A percentile compares a stretch with the other conserved stretches of the same genome.
phyloP scores from a whole-genome alignment of 2,329 filamentous ascomycete species.

The Alternaria solani region DNA sequence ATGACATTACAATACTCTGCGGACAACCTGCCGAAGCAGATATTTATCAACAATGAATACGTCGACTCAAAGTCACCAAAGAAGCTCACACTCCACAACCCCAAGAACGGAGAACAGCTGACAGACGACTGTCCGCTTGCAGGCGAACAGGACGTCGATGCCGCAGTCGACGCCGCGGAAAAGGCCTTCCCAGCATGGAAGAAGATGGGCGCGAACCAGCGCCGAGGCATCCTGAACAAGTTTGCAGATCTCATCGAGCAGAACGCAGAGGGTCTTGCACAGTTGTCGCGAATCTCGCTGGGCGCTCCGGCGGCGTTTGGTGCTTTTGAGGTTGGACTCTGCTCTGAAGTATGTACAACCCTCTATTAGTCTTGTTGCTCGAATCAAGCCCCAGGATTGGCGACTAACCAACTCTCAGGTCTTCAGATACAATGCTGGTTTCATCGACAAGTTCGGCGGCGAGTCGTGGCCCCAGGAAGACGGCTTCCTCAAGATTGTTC shows the following conservation, averaged over 20 bases:
- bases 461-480: conserved; percentile 55
- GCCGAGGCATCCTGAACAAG: conserved; percentile 43
- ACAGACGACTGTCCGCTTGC: conserved; percentile 58
- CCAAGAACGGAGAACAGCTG: conserved; percentile 59
- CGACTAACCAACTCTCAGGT: conserved; percentile 20
- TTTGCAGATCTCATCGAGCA: conserved; percentile 45
- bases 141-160: conserved; percentile 56
- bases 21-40: conserved; percentile 50
- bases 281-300: conserved; percentile 56
- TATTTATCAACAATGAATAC: conserved; percentile 53
- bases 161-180: conserved; percentile 59
- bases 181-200: conserved; percentile 58
- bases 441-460: conserved; percentile 46
- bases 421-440: conserved; percentile 49
- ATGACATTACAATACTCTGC: conserved; percentile 46
- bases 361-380: conserved; percentile 13
- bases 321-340: conserved; percentile 53
- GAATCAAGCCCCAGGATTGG: conserved; percentile 9
- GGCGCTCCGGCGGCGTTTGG: conserved; percentile 58
- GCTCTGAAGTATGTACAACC: conserved; percentile 39
- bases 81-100: conserved; percentile 60
- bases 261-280: conserved; percentile 33
- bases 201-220: conserved; percentile 33
- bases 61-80: conserved; percentile 51
- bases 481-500: conserved; percentile 55